These are phyloP conservation scores for Jacaranda mimosifolia DNA, from an alignment of 257 asterid species.

Conservation along the genomic window DNA sequence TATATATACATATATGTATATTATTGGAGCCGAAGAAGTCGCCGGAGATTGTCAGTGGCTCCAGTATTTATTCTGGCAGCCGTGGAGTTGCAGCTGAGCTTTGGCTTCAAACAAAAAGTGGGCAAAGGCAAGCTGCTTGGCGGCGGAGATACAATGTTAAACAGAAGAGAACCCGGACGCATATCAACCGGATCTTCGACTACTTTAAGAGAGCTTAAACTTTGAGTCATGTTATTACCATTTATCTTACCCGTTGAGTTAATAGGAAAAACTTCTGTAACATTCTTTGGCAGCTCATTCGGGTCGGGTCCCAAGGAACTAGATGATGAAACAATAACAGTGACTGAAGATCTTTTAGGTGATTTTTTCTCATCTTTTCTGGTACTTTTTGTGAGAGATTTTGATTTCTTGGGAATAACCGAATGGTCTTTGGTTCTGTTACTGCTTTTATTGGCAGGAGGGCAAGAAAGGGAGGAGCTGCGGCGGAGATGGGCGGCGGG, in stretches of 20 bases:
- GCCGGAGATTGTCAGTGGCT: slow-evolving; percentile 59
- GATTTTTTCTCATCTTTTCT: slow-evolving; percentile 34
- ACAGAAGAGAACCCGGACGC: slow-evolving; percentile 48
- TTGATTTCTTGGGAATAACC: slow-evolving; percentile 42
- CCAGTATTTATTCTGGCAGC: slow-evolving; percentile 56
- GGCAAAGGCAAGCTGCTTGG: slow-evolving; percentile 97
- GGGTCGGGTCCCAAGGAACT: slow-evolving; percentile 32
- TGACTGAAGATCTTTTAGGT: slow-evolving; percentile 3
- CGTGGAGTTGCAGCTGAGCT: slow-evolving; percentile 56
- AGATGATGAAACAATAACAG: background rate
- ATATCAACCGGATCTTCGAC: slow-evolving; percentile 19
- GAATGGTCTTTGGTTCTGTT: slow-evolving; percentile 25
- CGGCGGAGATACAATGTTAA: slow-evolving; percentile 60
- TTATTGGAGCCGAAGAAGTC: slow-evolving; percentile 51
- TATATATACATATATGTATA: background rate
- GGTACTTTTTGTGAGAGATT: slow-evolving; percentile 29
- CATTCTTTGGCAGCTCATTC: slow-evolving; percentile 36
- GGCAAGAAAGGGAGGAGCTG: slow-evolving; percentile 37
- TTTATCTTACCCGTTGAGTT: background rate
- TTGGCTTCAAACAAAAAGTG: slow-evolving; percentile 70
- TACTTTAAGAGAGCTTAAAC: background rate
- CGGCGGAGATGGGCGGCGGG: slow-evolving; percentile 42
- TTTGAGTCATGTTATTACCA: background rate
- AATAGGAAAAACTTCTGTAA: slow-evolving; percentile 15
- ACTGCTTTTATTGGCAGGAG: slow-evolving; percentile 27